Base-by-base conservation (phyloP, 225 moss, liverwort and hornwort genomes). In the Marchantia paleacea region DNA sequence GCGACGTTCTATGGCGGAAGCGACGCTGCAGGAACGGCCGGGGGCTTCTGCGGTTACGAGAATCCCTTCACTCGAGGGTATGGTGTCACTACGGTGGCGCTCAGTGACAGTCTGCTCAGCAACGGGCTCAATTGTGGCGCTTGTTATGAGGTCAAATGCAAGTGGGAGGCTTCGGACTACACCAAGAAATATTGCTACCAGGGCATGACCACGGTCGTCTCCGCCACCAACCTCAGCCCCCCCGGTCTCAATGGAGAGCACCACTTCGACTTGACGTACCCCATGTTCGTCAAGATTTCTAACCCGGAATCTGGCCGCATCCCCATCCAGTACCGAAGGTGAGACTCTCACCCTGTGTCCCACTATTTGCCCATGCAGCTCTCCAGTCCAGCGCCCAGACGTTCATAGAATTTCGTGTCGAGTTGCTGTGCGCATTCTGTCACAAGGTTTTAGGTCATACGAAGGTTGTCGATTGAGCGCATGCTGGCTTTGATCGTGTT, bases 181-280 rank as follows among this genome's bases (percentile, higher is more conserved):
- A 80, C 85, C 15, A 55, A 7, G 18, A 25, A 86, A 64, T 85
- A 79, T 67, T 89, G 88, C 69, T 82, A 82, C 75, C 30, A 73
- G 22, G 84, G 75, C 50, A 8, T 73, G 14, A 49, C 78, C 12
- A 78, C 86, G 62, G 26, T 76, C 0, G 52, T 86, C 29, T 86
- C 86, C 1, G 86, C 84, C 26, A 88, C 88, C 61, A 89, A 89
- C 74, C 67, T 78, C 10, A 86, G 88, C 55, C 86, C 86, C 57
- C 83, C 78, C 4, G 85, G 85, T 0, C 75, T 82, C 53, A 73
- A 51, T 69, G 85, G 85, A 6, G 83, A 83, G 22, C 14, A 80
- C 52, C 85, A 88, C 72, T 88, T 88, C 55, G 88, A 88, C 76
- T 55, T 88, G 69, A 76, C 88, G 0, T 78, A 83, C 24, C 67